phyloP scores from a whole-genome alignment of 2,329 filamentous ascomycete genomes.

The Amauroascus niger region DNA sequence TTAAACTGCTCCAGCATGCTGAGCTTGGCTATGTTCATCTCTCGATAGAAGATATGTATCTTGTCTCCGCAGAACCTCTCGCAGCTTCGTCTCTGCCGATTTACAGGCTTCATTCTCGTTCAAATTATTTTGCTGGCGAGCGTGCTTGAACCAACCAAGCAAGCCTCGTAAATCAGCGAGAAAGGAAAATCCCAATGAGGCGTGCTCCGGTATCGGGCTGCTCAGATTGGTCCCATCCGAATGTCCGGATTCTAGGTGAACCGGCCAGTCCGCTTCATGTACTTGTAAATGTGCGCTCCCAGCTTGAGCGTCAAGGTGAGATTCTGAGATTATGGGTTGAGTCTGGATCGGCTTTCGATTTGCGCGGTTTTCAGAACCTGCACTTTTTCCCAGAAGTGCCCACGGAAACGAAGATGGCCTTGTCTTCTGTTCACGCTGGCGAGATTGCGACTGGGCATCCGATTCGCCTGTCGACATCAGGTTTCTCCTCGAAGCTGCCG shows the following conservation, averaged over 20 bases:
- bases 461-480: background rate
- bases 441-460: conserved; percentile 22
- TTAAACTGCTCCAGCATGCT: background rate
- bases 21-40: background rate
- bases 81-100: conserved; percentile 31
- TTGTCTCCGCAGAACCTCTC: conserved; percentile 29
- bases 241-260: background rate
- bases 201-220: background rate
- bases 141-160: conserved; percentile 29
- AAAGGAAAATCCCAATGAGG: conserved; percentile 16
- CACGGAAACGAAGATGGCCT: conserved; percentile 15
- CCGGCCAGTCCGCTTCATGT: background rate
- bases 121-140: conserved; percentile 16
- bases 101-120: conserved; percentile 11
- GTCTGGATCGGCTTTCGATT: conserved; percentile 23
- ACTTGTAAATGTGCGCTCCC: conserved; percentile 19
- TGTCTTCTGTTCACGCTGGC: conserved; percentile 19
- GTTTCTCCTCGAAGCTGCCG: background rate
- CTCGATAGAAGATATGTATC: background rate
- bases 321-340: conserved; percentile 33
- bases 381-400: conserved; percentile 24
- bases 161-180: conserved; percentile 28
- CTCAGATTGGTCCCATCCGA: background rate
- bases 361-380: conserved; percentile 12
- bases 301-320: conserved; percentile 31